A percentile compares a stretch with the other conserved stretches of the same genome.
These are phyloP conservation scores for Mimosa bimucronata DNA, from an alignment of 306 rosid species.

Conservation along the genomic window DNA sequence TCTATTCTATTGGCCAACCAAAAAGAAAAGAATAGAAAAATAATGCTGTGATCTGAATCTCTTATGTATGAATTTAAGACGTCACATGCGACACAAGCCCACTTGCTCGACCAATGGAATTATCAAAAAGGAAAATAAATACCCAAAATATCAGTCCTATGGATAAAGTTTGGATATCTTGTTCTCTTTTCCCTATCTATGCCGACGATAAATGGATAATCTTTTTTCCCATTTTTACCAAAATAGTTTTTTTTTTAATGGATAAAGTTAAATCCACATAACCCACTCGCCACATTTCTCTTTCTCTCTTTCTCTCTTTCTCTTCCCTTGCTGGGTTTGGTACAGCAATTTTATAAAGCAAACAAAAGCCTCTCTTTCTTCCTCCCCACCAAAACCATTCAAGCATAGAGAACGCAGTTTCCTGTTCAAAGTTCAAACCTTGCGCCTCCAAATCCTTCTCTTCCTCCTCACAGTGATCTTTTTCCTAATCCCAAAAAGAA, in stretches of 20 bases:
- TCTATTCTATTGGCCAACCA: background rate
- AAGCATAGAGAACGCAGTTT: constrained; percentile 1
- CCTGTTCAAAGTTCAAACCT: constrained; percentile 5
- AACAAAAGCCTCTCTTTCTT: background rate
- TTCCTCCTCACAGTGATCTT: background rate
- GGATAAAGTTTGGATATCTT: constrained; percentile 16
- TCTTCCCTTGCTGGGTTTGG: background rate
- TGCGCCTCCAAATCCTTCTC: too few relatives aligned
- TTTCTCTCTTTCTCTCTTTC: background rate
- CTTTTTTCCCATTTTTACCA: background rate
- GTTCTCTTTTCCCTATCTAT: background rate
- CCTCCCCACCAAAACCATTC: constrained; percentile 3
- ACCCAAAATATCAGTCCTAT: background rate
- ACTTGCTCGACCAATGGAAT: background rate
- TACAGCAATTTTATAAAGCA: background rate
- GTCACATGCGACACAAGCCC: constrained; percentile 1
- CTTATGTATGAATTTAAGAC: background rate
- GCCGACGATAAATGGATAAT: background rate
- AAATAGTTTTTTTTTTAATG: background rate
- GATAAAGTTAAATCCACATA: constrained; percentile 42
- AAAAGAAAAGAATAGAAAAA: background rate
- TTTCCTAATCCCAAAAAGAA: background rate
- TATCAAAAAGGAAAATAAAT: background rate
- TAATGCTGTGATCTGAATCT: background rate
- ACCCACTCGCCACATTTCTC: constrained; percentile 16